Percentiles rank a stretch among this genome's conserved stretches.
Evolutionary conservation across 2,329 filamentous ascomycete genomes (phyloP).

Genomic region (Colletotrichum caudatum): DNA sequence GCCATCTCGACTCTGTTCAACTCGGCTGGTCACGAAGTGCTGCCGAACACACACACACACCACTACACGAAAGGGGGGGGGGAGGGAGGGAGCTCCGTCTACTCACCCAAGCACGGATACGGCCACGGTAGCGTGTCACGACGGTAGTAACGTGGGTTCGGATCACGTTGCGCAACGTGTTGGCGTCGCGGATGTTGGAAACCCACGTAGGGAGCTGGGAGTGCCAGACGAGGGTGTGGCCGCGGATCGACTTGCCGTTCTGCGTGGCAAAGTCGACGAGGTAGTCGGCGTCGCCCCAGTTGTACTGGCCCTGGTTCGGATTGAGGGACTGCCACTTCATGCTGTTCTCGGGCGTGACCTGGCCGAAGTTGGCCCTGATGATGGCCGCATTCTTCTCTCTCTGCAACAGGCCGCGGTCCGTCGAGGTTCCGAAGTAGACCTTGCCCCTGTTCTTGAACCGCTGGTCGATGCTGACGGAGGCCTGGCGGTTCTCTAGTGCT

Average conservation of each 20-base stretch:
- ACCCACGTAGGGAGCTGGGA: constrained; percentile 65
- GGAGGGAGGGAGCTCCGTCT: not conserved
- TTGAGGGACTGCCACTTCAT: constrained; percentile 69
- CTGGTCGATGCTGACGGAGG: constrained; percentile 61
- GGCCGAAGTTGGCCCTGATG: constrained; percentile 68
- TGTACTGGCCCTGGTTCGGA: constrained; percentile 65
- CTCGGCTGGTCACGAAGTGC: not conserved
- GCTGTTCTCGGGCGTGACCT: constrained; percentile 64
- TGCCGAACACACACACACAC: not conserved
- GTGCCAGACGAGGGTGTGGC: constrained; percentile 65
- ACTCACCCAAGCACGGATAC: constrained; percentile 59
- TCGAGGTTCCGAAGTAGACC: constrained; percentile 71
- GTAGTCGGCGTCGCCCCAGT: constrained; percentile 64
- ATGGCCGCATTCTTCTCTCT: constrained; percentile 62
- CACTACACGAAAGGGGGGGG: not conserved
- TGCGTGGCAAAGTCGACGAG: constrained; percentile 55
- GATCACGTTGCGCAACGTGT: constrained; percentile 64
- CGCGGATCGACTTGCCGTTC: constrained; percentile 52
- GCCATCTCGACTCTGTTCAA: not conserved
- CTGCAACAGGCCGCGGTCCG: constrained; percentile 65
- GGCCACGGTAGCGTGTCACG: constrained; percentile 57
- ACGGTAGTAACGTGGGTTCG: constrained; percentile 64
- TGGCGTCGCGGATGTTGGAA: constrained; percentile 52
- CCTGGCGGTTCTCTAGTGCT: constrained; percentile 56
- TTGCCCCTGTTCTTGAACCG: constrained; percentile 73